phyloP scores from a whole-genome alignment of 176 grass and related monocot genomes.

The Carex kokanica region DNA sequence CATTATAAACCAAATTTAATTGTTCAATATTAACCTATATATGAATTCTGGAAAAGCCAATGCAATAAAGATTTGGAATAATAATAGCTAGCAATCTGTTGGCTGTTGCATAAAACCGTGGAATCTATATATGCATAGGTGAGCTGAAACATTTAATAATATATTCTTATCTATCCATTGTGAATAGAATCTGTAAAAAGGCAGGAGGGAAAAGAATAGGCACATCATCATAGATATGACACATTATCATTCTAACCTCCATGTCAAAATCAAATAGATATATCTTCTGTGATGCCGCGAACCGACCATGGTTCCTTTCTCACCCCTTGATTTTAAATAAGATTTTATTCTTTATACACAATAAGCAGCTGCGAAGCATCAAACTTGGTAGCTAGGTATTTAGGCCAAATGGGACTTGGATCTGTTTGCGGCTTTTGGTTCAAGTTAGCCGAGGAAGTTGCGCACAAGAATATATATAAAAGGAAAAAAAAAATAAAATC shows the following conservation, averaged over 20 bases:
- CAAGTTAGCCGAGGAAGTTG: too few species aligned
- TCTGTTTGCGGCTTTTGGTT: too few species aligned
- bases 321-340: not conserved
- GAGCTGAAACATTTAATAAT: too few species aligned
- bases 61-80: not conserved
- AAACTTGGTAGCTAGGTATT: too few species aligned
- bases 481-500: too few species aligned
- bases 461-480: too few species aligned
- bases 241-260: not conserved
- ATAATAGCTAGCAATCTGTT: not conserved
- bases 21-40: too few species aligned
- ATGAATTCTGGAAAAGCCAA: not conserved
- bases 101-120: not conserved
- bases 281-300: constrained; percentile 4
- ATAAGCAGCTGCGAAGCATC: too few species aligned
- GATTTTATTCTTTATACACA: constrained; percentile 2
- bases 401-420: too few species aligned
- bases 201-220: not conserved
- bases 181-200: constrained; percentile 16
- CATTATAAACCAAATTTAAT: too few species aligned
- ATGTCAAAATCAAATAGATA: constrained; percentile 6
- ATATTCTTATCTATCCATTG: not conserved
- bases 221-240: not conserved
- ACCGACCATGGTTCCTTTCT: not conserved
- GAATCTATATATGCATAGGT: not conserved